Evolutionary conservation across 2,329 filamentous ascomycete genomes (phyloP).

Genomic region (Macrophomina pseudophaseolina): DNA sequence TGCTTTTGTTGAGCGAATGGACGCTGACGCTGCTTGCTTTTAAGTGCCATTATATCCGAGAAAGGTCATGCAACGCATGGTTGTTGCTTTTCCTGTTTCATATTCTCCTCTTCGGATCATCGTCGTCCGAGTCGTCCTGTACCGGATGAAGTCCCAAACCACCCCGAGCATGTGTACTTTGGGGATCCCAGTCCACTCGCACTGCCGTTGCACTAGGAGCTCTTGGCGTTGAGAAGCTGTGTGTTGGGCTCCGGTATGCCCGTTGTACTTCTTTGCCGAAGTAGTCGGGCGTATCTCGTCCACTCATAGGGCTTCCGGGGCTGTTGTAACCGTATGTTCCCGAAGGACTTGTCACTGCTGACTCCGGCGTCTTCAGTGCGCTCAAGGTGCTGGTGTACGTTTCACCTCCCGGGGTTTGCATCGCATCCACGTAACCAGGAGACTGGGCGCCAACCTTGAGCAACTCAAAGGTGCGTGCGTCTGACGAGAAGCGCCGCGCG

Average conservation of each 20-base stretch:
- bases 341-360: conserved; percentile 30
- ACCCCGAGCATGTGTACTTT: conserved; percentile 44
- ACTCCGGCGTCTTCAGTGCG: conserved; percentile 35
- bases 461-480: conserved; percentile 42
- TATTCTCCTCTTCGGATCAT: conserved; percentile 15
- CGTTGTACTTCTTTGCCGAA: conserved; percentile 44
- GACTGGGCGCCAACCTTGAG: conserved; percentile 35
- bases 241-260: conserved; percentile 44
- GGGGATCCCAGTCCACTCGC: conserved; percentile 42
- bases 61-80: background rate
- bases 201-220: conserved; percentile 36
- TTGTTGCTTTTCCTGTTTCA: conserved; percentile 5
- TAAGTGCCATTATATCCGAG: background rate
- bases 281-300: conserved; percentile 37
- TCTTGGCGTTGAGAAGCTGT: conserved; percentile 51
- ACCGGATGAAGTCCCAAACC: conserved; percentile 32
- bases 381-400: conserved; percentile 23
- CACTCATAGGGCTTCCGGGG: conserved; percentile 27
- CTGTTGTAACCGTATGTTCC: conserved; percentile 8
- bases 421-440: conserved; percentile 7
- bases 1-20: conserved; percentile 12
- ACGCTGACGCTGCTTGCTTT: background rate
- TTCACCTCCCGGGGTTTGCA: conserved; percentile 33
- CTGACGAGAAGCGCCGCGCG: conserved; percentile 55
- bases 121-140: conserved; percentile 18